Evolutionary conservation across 2,329 filamentous ascomycete genomes (phyloP), one percentile per base, ranked within the genome.

Genomic region (Curvularia eragrostidis): DNA sequence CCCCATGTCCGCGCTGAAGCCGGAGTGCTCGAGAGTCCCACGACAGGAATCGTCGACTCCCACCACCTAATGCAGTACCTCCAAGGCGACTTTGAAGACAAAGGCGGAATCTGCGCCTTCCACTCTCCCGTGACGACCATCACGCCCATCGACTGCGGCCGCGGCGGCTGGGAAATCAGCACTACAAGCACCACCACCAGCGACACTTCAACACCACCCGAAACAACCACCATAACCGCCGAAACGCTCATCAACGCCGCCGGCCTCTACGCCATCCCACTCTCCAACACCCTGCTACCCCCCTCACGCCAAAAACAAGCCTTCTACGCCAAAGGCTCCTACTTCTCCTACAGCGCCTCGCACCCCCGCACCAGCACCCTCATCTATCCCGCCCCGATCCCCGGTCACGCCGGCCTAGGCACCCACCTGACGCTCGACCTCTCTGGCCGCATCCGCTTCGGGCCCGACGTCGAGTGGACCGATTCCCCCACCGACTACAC

Each of bases 391-490:
- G 93, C 90, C 0, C 93, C 94, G 0, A 82, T 90, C 8, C 90
- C 93, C 0, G 93, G 93, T 1, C 85, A 89, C 21, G 93, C 87
- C 50, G 94, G 95, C 0, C 81, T 99, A 0, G 95, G 95, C 47
- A 98, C 95, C 0, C 95, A 99, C 77, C 82, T 99, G 18, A 99
- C 95, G 1, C 84, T 98, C 56, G 95, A 99, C 75, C 84, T 98
- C 78, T 85, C 82, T 0, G 93, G 94, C 0, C 86, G 91, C 0
- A 84, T 98, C 42, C 89, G 92, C 36, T 99, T 99, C 76, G 95
- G 95, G 0, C 95, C 95, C 0, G 95, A 99, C 72, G 90, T 97
- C 13, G 92, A 98, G 75, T 98, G 95, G 95, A 89, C 97, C 0
- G 85, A 89, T 48, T 79, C 82, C 1, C 87, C 92, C 0, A 77